A percentile compares a stretch with the other conserved stretches of the same genome.
phyloP scores from a whole-genome alignment of 140 eudicot species.

The Bidens hawaiensis region DNA sequence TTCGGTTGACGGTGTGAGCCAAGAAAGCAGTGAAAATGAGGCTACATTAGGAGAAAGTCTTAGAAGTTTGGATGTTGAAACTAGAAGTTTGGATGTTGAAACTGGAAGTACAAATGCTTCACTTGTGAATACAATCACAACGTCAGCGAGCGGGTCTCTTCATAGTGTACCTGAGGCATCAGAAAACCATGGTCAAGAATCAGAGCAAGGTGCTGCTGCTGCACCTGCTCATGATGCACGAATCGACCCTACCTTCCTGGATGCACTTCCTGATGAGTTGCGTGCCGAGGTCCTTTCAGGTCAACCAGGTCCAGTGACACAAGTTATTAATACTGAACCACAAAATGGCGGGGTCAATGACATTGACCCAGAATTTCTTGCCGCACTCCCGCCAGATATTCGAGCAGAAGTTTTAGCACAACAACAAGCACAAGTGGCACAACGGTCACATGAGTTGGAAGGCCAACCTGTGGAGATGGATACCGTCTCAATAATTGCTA shows the following conservation, averaged over 20 bases:
- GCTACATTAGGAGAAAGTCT: slow-evolving; percentile 96
- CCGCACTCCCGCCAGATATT: slow-evolving; percentile 97
- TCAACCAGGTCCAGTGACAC: slow-evolving; percentile 57
- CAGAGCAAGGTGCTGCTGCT: slow-evolving; percentile 54
- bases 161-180: slow-evolving; percentile 60
- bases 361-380: slow-evolving; percentile 97
- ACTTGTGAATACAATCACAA: neutral
- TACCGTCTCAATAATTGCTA: slow-evolving; percentile 92
- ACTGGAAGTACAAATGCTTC: slow-evolving; percentile 69
- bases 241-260: slow-evolving; percentile 90
- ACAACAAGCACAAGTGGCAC: slow-evolving; percentile 87
- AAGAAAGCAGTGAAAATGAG: slow-evolving; percentile 92
- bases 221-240: slow-evolving; percentile 50
- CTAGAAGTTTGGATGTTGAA: slow-evolving; percentile 55
- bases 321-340: slow-evolving; percentile 58
- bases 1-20: slow-evolving; percentile 91
- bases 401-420: slow-evolving; percentile 96
- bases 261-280: slow-evolving; percentile 98
- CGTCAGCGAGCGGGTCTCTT: neutral
- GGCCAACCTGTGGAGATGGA: slow-evolving; percentile 99
- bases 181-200: slow-evolving; percentile 69
- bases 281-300: slow-evolving; percentile 97
- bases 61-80: slow-evolving; percentile 93
- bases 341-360: slow-evolving; percentile 59
- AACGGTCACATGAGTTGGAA: slow-evolving; percentile 83